Evolutionary conservation across 345 rosid genomes (phyloP).

Genomic region (Eucalyptus camaldulensis): DNA sequence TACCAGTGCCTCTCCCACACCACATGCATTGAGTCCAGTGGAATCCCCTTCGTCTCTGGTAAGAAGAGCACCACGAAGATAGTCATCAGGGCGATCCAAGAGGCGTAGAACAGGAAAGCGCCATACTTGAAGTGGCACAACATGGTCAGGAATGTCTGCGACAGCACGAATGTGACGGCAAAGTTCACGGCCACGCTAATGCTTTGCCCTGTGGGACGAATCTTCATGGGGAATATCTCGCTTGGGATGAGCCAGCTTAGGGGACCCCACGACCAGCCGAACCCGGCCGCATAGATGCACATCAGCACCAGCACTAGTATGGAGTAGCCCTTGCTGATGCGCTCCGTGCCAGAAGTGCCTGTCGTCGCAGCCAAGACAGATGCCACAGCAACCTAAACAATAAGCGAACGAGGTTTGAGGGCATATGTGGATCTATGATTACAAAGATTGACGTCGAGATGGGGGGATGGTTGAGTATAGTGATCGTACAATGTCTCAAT

Average conservation of each 20-base stretch:
- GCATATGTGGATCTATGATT: not conserved
- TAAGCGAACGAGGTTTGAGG: not conserved
- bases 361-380: conserved; percentile 18
- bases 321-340: conserved; percentile 22
- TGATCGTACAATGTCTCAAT: not conserved
- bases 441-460: not conserved
- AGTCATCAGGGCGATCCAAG: conserved; percentile 49
- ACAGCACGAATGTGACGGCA: conserved; percentile 28
- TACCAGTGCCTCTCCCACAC: conserved; percentile 62
- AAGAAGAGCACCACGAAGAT: conserved; percentile 27
- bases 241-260: conserved; percentile 51
- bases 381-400: conserved; percentile 15
- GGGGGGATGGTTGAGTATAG: not conserved
- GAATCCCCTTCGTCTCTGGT: conserved; percentile 63
- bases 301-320: conserved; percentile 26
- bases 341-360: conserved; percentile 30
- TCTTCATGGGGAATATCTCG: conserved; percentile 58
- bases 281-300: conserved; percentile 56
- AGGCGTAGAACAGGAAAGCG: conserved; percentile 46
- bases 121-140: conserved; percentile 54
- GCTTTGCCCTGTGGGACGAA: conserved; percentile 56
- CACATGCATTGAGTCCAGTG: conserved; percentile 34
- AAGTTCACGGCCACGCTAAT: conserved; percentile 39
- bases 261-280: conserved; percentile 79
- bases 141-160: conserved; percentile 55